A percentile compares a stretch with the other conserved stretches of the same genome.
phyloP scores from a whole-genome alignment of 1,139 yeast species.

The Barnettozyma hawaiiensis region DNA sequence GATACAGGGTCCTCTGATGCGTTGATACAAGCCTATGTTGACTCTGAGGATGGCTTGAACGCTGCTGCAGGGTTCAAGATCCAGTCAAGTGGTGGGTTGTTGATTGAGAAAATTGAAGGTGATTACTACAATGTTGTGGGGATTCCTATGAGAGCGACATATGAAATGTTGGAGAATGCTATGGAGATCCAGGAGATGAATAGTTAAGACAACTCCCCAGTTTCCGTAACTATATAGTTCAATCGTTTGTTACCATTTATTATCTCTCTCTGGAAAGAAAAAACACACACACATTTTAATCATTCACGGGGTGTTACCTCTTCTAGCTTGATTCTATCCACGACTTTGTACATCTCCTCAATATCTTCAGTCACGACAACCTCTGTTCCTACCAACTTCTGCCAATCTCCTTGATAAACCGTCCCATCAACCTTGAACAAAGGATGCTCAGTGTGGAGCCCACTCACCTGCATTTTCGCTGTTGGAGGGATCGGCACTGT shows the following conservation, averaged over 20 bases:
- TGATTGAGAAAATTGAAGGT: constrained; percentile 62
- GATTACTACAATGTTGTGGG: constrained; percentile 91
- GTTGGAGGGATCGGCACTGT: constrained; percentile 26
- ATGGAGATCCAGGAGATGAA: constrained; percentile 1
- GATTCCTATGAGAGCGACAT: constrained; percentile 62
- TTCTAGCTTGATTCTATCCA: constrained; percentile 29
- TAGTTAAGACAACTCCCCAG: too few species aligned
- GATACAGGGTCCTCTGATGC: constrained; percentile 45
- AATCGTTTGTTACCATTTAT: too few species aligned
- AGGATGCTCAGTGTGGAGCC: constrained; percentile 47
- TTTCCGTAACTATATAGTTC: not conserved
- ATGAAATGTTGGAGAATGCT: constrained; percentile 22
- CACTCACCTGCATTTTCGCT: constrained; percentile 45
- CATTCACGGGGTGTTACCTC: constrained; percentile 26
- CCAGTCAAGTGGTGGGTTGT: constrained; percentile 65
- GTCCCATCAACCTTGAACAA: constrained; percentile 48
- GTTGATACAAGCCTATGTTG: constrained; percentile 55
- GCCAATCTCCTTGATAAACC: constrained; percentile 75
- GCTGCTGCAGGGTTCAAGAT: constrained; percentile 94
- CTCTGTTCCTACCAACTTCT: constrained; percentile 77
- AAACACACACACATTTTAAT: not conserved
- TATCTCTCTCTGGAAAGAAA: too few species aligned
- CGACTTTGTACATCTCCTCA: constrained; percentile 28
- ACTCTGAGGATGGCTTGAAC: constrained; percentile 63
- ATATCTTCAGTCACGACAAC: constrained; percentile 37